Percentiles rank a stretch among this genome's conserved stretches.
Conservation (phyloP, 1,284 basidiomycete genomes). For the Hymenochaete sp. region DNA sequence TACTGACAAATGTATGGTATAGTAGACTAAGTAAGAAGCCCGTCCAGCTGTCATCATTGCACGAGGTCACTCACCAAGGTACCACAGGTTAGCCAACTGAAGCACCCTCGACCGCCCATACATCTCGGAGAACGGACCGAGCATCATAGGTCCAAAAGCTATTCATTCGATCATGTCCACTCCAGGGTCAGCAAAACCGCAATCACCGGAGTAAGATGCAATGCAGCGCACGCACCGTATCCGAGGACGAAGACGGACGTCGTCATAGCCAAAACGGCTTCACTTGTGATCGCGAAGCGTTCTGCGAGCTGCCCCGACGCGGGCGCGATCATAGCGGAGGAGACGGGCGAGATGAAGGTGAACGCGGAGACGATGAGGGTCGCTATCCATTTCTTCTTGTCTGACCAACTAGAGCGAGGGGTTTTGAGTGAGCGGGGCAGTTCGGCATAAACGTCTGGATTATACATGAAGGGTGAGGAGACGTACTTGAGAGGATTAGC, state of each 20-base stretch:
- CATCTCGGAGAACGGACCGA: conserved; percentile 52
- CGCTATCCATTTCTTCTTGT: conserved; percentile 51
- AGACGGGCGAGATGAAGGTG: conserved; percentile 58
- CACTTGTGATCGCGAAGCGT: conserved; percentile 48
- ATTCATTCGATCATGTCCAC: conserved; percentile 17
- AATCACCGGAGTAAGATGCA: neutral
- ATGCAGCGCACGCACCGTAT: conserved; percentile 37
- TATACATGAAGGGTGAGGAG: neutral
- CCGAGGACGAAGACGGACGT: conserved; percentile 64
- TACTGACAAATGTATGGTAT: conserved; percentile 28
- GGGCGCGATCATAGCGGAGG: conserved; percentile 69
- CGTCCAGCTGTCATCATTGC: too few relatives aligned
- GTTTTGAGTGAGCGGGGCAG: too few relatives aligned
- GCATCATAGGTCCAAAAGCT: conserved; percentile 45
- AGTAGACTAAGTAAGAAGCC: neutral
- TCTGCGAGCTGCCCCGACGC: conserved; percentile 44
- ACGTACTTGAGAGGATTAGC: conserved; percentile 57
- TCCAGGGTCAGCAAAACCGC: neutral
- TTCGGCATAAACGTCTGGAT: neutral
- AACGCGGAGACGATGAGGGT: conserved; percentile 54
- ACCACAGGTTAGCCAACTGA: conserved; percentile 50
- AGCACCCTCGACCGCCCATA: conserved; percentile 33
- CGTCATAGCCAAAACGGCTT: conserved; percentile 46
- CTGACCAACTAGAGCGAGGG: conserved; percentile 42
- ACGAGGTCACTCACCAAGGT: conserved; percentile 36